These are phyloP conservation scores for Hyphopichia pseudoburtonii DNA, from an alignment of 1,139 yeast species.

Conservation along the genomic window DNA sequence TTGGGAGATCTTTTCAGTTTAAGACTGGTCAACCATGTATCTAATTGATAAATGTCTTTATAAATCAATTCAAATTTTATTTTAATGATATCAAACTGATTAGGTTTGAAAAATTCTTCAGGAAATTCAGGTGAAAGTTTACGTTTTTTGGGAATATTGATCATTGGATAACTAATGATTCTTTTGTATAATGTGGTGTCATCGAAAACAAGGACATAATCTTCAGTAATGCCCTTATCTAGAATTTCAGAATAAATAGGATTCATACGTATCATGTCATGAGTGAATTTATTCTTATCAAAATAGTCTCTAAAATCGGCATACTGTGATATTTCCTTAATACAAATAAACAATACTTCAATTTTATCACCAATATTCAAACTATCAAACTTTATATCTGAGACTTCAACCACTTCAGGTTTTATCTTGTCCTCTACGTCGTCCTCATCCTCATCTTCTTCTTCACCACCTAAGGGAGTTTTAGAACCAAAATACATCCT, in stretches of 20 bases:
- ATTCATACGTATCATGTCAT: constrained; percentile 30
- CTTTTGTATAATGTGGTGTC: constrained; percentile 44
- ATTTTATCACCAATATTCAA: constrained; percentile 46
- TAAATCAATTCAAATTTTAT: constrained; percentile 33
- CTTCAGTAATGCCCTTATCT: constrained; percentile 19
- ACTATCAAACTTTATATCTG: constrained; percentile 30
- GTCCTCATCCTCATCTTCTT: constrained; percentile 20
- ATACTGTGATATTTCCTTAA: constrained; percentile 36
- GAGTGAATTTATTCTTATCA: constrained; percentile 38
- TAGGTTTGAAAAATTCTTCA: constrained; percentile 22
- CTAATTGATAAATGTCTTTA: constrained; percentile 33
- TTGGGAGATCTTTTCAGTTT: constrained; percentile 15
- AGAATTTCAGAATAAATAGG: constrained; percentile 18
- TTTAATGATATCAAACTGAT: constrained; percentile 30
- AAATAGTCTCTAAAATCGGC: constrained; percentile 42
- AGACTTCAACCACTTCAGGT: constrained; percentile 8
- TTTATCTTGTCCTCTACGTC: constrained; percentile 12
- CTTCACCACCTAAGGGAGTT: constrained; percentile 36
- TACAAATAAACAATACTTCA: constrained; percentile 43
- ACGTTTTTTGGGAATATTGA: constrained; percentile 43
- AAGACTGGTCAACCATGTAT: constrained; percentile 19
- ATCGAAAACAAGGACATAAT: constrained; percentile 46
- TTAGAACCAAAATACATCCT: constrained; percentile 43
- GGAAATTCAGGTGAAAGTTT: constrained; percentile 36
- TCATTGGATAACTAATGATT: constrained; percentile 27